Evolutionary conservation across 495 filamentous ascomycete genomes (phyloP).

Genomic region (Penicillium dipodomyicola): DNA sequence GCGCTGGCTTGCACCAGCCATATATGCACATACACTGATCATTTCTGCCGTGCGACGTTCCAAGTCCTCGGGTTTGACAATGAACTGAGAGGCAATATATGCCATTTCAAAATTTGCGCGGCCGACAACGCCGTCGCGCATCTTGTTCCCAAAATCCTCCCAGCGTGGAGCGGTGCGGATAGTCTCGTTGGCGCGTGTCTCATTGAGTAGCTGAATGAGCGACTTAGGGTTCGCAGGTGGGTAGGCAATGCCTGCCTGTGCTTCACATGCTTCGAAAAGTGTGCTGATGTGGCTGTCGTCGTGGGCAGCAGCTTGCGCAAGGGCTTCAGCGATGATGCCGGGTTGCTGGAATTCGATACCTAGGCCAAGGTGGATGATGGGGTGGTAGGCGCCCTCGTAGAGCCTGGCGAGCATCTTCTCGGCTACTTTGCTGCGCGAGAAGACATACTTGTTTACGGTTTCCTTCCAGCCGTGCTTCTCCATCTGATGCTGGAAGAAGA

Average conservation of each 20-base stretch:
- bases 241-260: not conserved
- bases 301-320: constrained; percentile 39
- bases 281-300: constrained; percentile 3
- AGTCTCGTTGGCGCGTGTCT: no score
- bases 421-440: constrained; percentile 24
- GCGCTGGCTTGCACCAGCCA: constrained; percentile 12
- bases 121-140: no score
- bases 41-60: not conserved
- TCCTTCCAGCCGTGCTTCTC: constrained; percentile 19
- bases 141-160: no score
- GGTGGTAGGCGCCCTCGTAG: constrained; percentile 33
- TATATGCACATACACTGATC: not conserved
- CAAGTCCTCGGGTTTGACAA: no score
- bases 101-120: no score
- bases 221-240: constrained; percentile 5
- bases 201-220: not conserved
- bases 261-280: constrained; percentile 17
- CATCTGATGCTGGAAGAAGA: constrained; percentile 37
- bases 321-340: constrained; percentile 33
- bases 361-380: constrained; percentile 43
- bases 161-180: no score
- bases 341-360: constrained; percentile 41
- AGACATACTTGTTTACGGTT: constrained; percentile 32
- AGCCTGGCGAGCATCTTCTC: constrained; percentile 28
- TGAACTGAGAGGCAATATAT: no score